These are phyloP conservation scores for Aspergillus coremiiformis DNA, from an alignment of 495 filamentous ascomycete genomes.

Conservation along the genomic window DNA sequence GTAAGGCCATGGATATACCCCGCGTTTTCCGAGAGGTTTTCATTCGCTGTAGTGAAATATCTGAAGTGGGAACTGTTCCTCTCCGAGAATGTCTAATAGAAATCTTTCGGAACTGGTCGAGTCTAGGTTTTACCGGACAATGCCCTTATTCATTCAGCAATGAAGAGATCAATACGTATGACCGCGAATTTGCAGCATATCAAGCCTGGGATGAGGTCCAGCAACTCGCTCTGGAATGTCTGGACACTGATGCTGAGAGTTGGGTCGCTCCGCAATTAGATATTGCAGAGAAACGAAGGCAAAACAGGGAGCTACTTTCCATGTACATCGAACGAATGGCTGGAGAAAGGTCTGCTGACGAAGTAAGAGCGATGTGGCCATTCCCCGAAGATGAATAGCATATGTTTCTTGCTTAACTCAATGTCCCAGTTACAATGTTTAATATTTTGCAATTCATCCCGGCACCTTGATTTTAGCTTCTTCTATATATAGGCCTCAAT, in stretches of 20 bases:
- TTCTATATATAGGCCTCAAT: no score
- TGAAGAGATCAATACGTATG: constrained; percentile 21
- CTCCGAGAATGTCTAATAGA: constrained; percentile 29
- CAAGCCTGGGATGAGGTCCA: constrained; percentile 23
- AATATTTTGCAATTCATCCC: no score
- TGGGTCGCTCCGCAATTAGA: constrained; percentile 30
- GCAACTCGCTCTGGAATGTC: constrained; percentile 21
- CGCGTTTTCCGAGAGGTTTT: constrained; percentile 31
- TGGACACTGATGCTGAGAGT: constrained; percentile 35
- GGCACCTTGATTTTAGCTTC: no score
- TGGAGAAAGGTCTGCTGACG: constrained; percentile 20
- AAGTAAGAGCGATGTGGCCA: constrained; percentile 27
- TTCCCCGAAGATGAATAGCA: constrained; percentile 22
- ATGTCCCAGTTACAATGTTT: no score
- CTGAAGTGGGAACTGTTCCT: constrained; percentile 26
- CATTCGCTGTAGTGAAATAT: constrained; percentile 24
- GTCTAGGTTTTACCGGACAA: constrained; percentile 21
- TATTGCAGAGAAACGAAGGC: constrained; percentile 18
- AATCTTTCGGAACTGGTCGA: constrained; percentile 24
- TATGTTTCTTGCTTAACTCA: no score
- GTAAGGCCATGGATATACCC: constrained; percentile 24
- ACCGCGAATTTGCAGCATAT: constrained; percentile 25
- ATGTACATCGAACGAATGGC: constrained; percentile 24
- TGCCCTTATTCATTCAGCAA: constrained; percentile 25
- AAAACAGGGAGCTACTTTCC: constrained; percentile 23